Conservation (phyloP, 2,329 filamentous ascomycete species). For the Colletotrichum liaoningense region DNA sequence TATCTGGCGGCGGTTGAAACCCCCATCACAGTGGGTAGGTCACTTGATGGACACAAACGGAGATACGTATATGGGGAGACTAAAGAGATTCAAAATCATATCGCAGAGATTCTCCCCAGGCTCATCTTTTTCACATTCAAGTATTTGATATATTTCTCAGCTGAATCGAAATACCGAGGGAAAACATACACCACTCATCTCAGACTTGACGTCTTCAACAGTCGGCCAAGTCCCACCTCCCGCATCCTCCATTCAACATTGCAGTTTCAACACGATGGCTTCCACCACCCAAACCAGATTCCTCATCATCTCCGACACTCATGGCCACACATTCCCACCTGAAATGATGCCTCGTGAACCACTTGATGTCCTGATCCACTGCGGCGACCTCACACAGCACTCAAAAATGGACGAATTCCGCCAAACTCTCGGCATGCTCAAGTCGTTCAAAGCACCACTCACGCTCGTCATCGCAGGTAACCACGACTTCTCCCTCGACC, state of each 20-base stretch:
- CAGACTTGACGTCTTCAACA: neutral
- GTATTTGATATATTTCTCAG: neutral
- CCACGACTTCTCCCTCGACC: constrained; percentile 59
- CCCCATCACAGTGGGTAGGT: neutral
- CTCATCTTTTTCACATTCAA: neutral
- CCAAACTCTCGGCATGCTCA: constrained; percentile 50
- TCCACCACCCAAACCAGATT: neutral
- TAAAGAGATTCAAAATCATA: neutral
- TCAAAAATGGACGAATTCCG: constrained; percentile 55
- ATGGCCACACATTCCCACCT: neutral
- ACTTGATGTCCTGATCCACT: constrained; percentile 62
- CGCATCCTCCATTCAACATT: neutral
- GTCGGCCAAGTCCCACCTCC: neutral
- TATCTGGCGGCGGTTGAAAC: no score
- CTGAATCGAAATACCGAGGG: neutral
- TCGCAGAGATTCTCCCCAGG: neutral
- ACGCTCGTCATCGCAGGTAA: constrained; percentile 64
- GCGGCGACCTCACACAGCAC: constrained; percentile 59
- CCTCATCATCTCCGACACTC: constrained; percentile 13
- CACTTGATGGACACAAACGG: neutral
- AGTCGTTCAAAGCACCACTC: constrained; percentile 52
- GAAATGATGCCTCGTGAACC: neutral
- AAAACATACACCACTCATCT: neutral
- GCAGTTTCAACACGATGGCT: neutral
- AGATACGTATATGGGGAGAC: neutral